Evolutionary conservation across 1,284 basidiomycete genomes (phyloP).

Genomic region (Ganoderma boninense): DNA sequence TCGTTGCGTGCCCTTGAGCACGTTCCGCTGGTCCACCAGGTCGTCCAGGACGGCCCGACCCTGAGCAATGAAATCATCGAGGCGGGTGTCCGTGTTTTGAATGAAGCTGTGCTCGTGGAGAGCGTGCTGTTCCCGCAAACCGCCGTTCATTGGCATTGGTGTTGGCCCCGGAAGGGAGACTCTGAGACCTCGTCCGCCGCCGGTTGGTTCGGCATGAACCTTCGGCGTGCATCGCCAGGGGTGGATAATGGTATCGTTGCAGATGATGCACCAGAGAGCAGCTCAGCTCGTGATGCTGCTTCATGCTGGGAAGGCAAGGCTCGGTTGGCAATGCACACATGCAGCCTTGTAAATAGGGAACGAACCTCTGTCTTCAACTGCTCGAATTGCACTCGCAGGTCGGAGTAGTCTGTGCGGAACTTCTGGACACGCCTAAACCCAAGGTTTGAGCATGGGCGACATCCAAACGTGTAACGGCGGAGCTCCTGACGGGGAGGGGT

Average conservation of each 20-base stretch:
- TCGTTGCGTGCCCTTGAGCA: conserved; percentile 91
- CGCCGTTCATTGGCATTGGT: conserved; percentile 57
- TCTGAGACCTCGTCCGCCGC: conserved; percentile 61
- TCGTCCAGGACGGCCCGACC: conserved; percentile 91
- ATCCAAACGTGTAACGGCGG: too few relatives aligned
- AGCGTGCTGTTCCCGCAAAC: conserved; percentile 76
- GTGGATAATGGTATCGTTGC: conserved; percentile 56
- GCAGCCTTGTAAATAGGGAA: background rate
- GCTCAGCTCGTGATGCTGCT: conserved; percentile 64
- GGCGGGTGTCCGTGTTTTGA: conserved; percentile 77
- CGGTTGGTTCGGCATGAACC: conserved; percentile 59
- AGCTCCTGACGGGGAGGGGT: background rate
- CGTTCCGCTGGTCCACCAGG: conserved; percentile 88
- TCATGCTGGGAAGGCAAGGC: conserved; percentile 53
- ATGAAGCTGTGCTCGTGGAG: conserved; percentile 89
- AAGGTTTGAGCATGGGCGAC: background rate
- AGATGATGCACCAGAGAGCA: conserved; percentile 55
- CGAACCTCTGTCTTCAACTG: conserved; percentile 63
- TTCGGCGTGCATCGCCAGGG: conserved; percentile 65
- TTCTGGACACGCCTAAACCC: conserved; percentile 79
- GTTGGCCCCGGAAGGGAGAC: conserved; percentile 76
- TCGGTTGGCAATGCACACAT: background rate
- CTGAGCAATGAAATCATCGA: conserved; percentile 92
- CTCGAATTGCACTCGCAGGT: conserved; percentile 78
- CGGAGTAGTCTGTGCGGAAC: conserved; percentile 79